Evolutionary conservation across 495 filamentous ascomycete genomes (phyloP), one percentile per base, ranked within the genome.

Genomic region (Hypoxylon intermedium): DNA sequence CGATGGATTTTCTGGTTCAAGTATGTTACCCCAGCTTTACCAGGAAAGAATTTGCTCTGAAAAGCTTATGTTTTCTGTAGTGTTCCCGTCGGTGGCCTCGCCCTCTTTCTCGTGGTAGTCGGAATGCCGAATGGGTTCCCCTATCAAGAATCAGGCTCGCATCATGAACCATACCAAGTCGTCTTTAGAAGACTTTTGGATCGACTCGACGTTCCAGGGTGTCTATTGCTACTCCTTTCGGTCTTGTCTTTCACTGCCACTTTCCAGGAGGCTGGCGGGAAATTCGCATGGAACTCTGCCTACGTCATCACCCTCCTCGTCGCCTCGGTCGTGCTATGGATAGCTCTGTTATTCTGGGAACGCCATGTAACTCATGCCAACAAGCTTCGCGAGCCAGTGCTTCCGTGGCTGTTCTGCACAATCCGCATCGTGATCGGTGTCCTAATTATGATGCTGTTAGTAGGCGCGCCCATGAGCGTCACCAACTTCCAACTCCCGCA

Each of bases 401-500:
- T 37, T 1, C 11, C 34, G 1, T 37, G 34, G 34, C 11, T 5
- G 15, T 37, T 37, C 34, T 15, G 13, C 11, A 37, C 11, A 4
- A 2, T 15, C 6, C 34, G 34, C 15, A 2, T 37, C 1, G 5
- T 37, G 34, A 6, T 15, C 3, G n/a, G 34, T 4, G 2, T 37
- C 6, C 34, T 37, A 12, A n/a, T n/a, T n/a, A n/a, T n/a, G n/a
- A n/a, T n/a, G n/a, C n/a, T n/a, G n/a, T n/a, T n/a, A n/a, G n/a
- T 63, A 1, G 53, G 55, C 13, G 62, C 49, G 11, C 42, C 54
- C 0, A 34, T 53, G 1, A 40, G 77, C 20, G 62, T 74, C 6
- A 52, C 68, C 56, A 65, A 80, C 1, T 75, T 82, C 6, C 75
- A 75, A 26, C 58, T 85, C 4, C 79, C 82, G 0, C 69, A 80